Conservation (phyloP, 441 rosid genomes). For the Erodium trifolium region DNA sequence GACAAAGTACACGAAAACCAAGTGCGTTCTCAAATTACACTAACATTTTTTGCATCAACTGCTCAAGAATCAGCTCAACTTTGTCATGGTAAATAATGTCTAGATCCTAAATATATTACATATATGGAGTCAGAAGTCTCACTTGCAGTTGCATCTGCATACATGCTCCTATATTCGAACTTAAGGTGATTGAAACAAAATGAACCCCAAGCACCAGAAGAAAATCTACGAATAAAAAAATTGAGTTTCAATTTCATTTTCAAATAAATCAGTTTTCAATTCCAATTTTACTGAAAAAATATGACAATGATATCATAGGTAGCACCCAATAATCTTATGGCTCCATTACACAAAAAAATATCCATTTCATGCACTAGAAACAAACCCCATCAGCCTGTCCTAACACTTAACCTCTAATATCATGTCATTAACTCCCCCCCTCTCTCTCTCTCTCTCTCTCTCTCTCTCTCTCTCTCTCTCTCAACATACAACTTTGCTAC, state of each 20-base stretch:
- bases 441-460: not conserved
- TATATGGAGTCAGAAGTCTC: not conserved
- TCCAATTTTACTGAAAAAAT: not conserved
- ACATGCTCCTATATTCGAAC: not conserved
- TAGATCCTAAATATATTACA: not conserved
- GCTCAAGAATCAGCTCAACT: conserved; percentile 1
- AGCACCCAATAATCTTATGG: not conserved
- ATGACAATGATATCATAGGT: not conserved
- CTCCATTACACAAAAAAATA: not conserved
- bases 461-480: not conserved
- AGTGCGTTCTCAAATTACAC: not conserved
- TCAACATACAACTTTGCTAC: not conserved
- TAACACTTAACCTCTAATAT: not conserved
- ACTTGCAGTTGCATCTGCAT: not conserved
- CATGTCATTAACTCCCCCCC: not conserved
- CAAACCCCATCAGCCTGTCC: not conserved
- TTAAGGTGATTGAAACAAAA: not conserved
- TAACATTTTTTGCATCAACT: not conserved
- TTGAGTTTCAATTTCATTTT: not conserved
- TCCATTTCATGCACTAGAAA: not conserved
- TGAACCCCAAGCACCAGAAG: not conserved
- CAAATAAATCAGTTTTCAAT: not conserved
- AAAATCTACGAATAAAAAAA: too few species aligned
- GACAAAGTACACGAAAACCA: not conserved
- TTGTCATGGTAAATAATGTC: not conserved